Conservation (phyloP, 2,329 filamentous ascomycete genomes). For the Aureobasidium sp. region DNA sequence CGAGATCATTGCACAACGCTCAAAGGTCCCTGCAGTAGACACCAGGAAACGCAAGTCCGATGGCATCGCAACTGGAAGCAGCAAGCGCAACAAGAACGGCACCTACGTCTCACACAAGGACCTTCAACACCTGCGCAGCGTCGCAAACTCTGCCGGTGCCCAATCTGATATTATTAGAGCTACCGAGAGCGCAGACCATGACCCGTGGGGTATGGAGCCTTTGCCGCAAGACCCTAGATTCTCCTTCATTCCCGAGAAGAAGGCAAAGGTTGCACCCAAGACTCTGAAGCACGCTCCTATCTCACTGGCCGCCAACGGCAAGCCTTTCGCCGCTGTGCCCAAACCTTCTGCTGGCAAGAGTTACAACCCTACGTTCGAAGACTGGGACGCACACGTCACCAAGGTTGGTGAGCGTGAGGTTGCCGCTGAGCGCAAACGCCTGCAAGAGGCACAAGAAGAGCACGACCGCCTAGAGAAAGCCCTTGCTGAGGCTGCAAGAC, state of each 20-base stretch:
- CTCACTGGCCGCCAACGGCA: conserved; percentile 74
- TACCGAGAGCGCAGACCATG: conserved; percentile 53
- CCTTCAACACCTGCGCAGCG: conserved; percentile 63
- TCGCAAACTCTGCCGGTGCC: conserved; percentile 60
- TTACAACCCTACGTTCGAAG: conserved; percentile 83
- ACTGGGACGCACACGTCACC: conserved; percentile 70
- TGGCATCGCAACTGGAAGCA: conserved; percentile 55
- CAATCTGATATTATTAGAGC: conserved; percentile 40
- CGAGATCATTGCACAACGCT: conserved; percentile 81
- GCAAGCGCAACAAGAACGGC: conserved; percentile 67
- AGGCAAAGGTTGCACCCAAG: conserved; percentile 60
- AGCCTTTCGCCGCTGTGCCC: conserved; percentile 65
- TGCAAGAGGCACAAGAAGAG: conserved; percentile 59
- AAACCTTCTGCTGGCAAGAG: conserved; percentile 76
- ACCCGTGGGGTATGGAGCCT: conserved; percentile 63
- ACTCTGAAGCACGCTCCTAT: conserved; percentile 71
- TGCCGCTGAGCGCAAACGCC: conserved; percentile 65
- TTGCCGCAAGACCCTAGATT: conserved; percentile 44
- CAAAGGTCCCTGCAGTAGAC: conserved; percentile 69
- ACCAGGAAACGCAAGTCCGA: conserved; percentile 65
- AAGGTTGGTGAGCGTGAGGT: conserved; percentile 72
- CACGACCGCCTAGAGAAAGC: conserved; percentile 58
- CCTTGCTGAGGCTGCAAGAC: conserved; percentile 63
- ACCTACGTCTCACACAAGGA: conserved; percentile 76
- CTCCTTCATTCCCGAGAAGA: conserved; percentile 54